These are phyloP conservation scores for Rhodotorula sp. DNA, from an alignment of 1,284 basidiomycete genomes.

Conservation along the genomic window DNA sequence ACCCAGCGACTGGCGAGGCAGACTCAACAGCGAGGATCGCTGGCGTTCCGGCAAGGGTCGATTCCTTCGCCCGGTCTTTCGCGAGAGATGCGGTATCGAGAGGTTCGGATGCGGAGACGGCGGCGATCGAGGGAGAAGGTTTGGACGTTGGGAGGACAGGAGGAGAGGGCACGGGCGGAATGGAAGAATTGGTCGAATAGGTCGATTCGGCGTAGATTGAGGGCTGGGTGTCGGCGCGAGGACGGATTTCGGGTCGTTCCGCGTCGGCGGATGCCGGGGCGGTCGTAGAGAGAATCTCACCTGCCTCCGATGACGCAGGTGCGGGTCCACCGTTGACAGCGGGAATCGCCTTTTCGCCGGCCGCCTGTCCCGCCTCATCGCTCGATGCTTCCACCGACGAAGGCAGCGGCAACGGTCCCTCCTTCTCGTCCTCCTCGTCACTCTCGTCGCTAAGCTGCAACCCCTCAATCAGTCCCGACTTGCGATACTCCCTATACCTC, in stretches of 20 bases:
- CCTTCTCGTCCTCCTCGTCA: slow-evolving; percentile 27
- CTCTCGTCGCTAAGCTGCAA: slow-evolving; percentile 43
- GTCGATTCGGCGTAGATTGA: slow-evolving; percentile 33
- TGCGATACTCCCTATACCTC: slow-evolving; percentile 20
- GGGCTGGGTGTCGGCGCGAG: slow-evolving; percentile 28
- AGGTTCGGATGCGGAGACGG: slow-evolving; percentile 1
- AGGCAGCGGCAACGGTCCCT: slow-evolving; percentile 54
- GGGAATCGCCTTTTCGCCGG: background rate
- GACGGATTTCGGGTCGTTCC: background rate
- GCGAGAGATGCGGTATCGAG: background rate
- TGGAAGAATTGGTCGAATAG: background rate
- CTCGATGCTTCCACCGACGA: too few relatives aligned
- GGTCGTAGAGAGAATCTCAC: too few relatives aligned
- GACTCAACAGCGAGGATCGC: background rate
- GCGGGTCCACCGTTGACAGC: too few relatives aligned
- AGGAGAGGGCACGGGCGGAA: background rate
- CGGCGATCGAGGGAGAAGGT: slow-evolving; percentile 3
- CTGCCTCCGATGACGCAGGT: too few relatives aligned
- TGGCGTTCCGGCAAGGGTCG: background rate
- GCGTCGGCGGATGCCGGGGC: background rate
- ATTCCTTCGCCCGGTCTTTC: background rate
- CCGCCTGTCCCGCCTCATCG: background rate
- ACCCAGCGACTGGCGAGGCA: background rate
- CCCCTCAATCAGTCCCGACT: slow-evolving; percentile 32
- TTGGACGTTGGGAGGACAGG: background rate